phyloP scores from a whole-genome alignment of 352 stramenopile species.

The Pythium graminicola region DNA sequence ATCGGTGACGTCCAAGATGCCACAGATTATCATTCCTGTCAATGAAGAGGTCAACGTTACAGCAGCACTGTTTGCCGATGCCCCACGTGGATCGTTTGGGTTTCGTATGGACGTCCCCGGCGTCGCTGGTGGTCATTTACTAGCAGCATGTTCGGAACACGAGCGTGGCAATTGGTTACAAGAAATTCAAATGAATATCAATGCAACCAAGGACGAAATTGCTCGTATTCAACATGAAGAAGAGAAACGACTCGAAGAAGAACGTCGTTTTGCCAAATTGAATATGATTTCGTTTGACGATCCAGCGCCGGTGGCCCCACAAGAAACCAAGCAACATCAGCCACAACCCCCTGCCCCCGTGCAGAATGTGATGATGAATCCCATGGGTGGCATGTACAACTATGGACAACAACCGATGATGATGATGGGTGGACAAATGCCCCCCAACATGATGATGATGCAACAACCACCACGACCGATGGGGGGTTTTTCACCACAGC shows the following conservation, averaged over 20 bases:
- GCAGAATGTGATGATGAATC: conserved; percentile 9
- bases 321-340: conserved; percentile 22
- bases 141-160: conserved; percentile 49
- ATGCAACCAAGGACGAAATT: conserved; percentile 31
- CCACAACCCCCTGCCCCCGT: conserved; percentile 16
- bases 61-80: conserved; percentile 42
- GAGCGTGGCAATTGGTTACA: conserved; percentile 75
- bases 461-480: background rate
- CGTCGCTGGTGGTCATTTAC: conserved; percentile 49
- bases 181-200: conserved; percentile 67
- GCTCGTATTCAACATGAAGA: conserved; percentile 45
- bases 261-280: conserved; percentile 55
- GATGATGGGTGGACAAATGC: background rate
- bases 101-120: conserved; percentile 61
- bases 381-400: background rate
- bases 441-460: conserved; percentile 9
- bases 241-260: conserved; percentile 42
- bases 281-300: conserved; percentile 82
- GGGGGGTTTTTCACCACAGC: too few relatives aligned
- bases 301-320: background rate
- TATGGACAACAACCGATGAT: background rate
- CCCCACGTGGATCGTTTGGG: conserved; percentile 41
- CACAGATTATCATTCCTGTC: conserved; percentile 70
- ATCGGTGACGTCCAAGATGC: conserved; percentile 39
- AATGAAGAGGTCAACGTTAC: conserved; percentile 50